These are phyloP conservation scores for Rhizopogon hawkerae DNA, from an alignment of 1,284 basidiomycete genomes.

Conservation along the genomic window DNA sequence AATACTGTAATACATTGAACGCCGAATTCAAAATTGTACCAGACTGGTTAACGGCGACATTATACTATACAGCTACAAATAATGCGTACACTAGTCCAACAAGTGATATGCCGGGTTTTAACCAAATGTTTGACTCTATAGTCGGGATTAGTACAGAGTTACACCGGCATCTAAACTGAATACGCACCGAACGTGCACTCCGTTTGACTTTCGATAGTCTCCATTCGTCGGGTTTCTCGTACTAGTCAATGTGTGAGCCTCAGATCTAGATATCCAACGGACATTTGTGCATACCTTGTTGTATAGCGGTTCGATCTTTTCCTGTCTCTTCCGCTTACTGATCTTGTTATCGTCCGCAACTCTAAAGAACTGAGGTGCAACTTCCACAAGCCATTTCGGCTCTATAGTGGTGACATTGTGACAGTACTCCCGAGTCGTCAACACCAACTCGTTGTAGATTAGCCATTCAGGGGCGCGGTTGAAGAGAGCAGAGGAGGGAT, in stretches of 20 bases:
- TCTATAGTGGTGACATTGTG: conserved; percentile 95
- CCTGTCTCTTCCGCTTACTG: conserved; percentile 93
- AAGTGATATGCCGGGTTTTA: conserved; percentile 25
- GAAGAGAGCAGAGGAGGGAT: conserved; percentile 95
- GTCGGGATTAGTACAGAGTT: conserved; percentile 10
- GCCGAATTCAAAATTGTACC: not conserved
- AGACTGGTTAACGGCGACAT: not conserved
- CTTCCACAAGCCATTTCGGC: conserved; percentile 98
- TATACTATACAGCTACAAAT: conserved; percentile 15
- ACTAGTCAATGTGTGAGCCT: conserved; percentile 25
- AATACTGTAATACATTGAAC: not conserved
- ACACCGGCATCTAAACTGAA: conserved; percentile 1
- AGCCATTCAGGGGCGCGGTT: conserved; percentile 76
- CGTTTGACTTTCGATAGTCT: conserved; percentile 81
- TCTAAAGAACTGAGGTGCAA: conserved; percentile 97
- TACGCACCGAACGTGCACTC: conserved; percentile 71
- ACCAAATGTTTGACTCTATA: conserved; percentile 74
- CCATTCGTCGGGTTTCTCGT: conserved; percentile 88
- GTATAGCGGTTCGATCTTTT: conserved; percentile 92
- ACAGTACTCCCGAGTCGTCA: conserved; percentile 83
- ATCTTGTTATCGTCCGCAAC: conserved; percentile 94
- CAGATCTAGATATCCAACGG: not conserved
- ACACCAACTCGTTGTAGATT: conserved; percentile 53
- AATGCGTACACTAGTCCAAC: conserved; percentile 1
- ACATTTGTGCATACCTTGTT: conserved; percentile 46